A percentile compares a stretch with the other conserved stretches of the same genome.
phyloP scores from a whole-genome alignment of 331 rosid species.

The Quercus phellos region DNA sequence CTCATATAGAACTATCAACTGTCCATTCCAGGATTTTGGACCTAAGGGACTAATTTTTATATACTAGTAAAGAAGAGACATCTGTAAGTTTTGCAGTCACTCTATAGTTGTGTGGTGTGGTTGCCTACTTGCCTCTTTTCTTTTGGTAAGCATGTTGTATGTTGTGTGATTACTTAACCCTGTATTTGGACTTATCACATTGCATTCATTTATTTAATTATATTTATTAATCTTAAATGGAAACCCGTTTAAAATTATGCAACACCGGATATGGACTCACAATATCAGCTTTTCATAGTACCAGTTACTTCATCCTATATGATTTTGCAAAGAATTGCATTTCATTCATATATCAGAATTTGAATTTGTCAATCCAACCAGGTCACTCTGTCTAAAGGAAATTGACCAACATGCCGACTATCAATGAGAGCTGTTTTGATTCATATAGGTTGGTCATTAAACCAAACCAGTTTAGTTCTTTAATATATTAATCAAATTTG shows the following conservation, averaged over 20 bases:
- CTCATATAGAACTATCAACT: no score
- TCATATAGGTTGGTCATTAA: not conserved
- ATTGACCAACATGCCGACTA: not conserved
- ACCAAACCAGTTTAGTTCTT: not conserved
- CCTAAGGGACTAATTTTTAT: no score
- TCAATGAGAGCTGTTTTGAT: not conserved
- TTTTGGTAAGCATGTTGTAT: not conserved
- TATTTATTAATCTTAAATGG: not conserved
- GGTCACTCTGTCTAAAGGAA: not conserved
- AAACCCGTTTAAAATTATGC: not conserved
- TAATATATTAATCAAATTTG: not conserved
- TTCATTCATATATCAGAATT: not conserved
- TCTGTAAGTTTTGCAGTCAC: no score
- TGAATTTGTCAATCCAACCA: not conserved
- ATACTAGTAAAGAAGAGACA: no score
- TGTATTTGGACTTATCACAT: not conserved
- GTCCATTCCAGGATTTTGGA: no score
- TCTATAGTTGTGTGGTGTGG: not conserved
- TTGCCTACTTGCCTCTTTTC: not conserved
- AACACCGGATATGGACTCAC: not conserved
- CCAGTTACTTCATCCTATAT: not conserved
- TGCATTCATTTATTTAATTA: not conserved
- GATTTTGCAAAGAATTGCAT: not conserved
- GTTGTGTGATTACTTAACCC: not conserved
- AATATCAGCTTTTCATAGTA: not conserved